These are phyloP conservation scores for Cystobasidium slooffiae DNA, from an alignment of 1,284 basidiomycete genomes.

Conservation along the genomic window DNA sequence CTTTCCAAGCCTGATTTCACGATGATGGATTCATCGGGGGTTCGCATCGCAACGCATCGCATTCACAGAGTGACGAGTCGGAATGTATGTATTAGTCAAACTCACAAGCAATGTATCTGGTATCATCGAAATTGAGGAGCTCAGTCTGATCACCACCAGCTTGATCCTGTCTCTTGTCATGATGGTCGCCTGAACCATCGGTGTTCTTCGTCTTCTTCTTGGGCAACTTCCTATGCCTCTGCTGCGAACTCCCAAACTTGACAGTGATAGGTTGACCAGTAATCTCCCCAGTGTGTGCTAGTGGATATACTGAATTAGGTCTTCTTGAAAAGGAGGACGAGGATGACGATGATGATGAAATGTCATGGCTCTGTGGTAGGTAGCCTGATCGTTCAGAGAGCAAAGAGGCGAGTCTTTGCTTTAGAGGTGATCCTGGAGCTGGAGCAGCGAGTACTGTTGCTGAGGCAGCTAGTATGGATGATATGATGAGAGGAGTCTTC, in stretches of 20 bases:
- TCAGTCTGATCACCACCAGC: conserved; percentile 7
- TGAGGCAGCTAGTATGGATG: conserved; percentile 3
- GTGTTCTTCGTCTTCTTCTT: background rate
- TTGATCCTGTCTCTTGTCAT: conserved; percentile 20
- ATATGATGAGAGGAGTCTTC: conserved; percentile 4
- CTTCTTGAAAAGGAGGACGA: background rate
- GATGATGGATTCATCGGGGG: no score
- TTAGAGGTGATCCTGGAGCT: conserved; percentile 6
- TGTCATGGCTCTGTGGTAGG: conserved; percentile 4
- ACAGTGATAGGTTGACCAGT: background rate
- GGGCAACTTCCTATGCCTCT: conserved; percentile 1
- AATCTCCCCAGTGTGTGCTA: background rate
- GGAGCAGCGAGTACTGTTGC: background rate
- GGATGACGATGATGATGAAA: background rate
- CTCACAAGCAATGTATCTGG: conserved; percentile 28
- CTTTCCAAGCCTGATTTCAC: no score
- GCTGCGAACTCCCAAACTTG: conserved; percentile 4
- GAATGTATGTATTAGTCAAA: background rate
- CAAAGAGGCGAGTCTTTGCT: background rate
- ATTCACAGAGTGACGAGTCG: no score
- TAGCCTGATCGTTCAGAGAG: background rate
- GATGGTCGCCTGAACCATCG: no score
- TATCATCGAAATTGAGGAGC: conserved; percentile 34
- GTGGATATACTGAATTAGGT: background rate
- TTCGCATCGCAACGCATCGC: no score